Percentiles rank a stretch among this genome's conserved stretches.
Conservation (phyloP, 1,284 basidiomycete genomes). For the Pyrrhoderma lamaoense region DNA sequence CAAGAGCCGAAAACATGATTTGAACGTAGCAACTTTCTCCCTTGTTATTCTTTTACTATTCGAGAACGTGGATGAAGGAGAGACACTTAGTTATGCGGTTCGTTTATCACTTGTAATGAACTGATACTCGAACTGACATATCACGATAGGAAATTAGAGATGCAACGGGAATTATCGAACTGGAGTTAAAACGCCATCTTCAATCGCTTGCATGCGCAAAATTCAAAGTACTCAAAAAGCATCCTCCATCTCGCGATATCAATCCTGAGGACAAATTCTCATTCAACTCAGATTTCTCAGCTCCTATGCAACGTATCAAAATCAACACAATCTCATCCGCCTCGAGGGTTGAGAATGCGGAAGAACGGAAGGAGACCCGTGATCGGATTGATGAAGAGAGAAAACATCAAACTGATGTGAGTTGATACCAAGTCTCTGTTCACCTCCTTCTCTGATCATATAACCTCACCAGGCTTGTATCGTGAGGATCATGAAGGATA, state of each 20-base stretch:
- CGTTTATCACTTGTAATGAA: background rate
- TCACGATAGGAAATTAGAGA: constrained; percentile 36
- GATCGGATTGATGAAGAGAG: constrained; percentile 92
- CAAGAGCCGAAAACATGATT: constrained; percentile 75
- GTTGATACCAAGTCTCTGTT: constrained; percentile 22
- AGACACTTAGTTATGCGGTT: constrained; percentile 70
- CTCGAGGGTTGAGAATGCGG: constrained; percentile 75
- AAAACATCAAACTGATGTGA: constrained; percentile 83
- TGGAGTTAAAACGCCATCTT: constrained; percentile 83
- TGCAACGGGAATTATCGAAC: constrained; percentile 67
- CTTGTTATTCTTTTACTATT: constrained; percentile 88
- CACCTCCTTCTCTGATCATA: constrained; percentile 5
- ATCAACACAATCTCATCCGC: constrained; percentile 74
- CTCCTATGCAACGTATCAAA: constrained; percentile 85
- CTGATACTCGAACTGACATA: background rate
- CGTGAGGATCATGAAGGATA: constrained; percentile 96
- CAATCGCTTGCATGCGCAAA: constrained; percentile 98
- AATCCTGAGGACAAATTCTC: constrained; percentile 73
- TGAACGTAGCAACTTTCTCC: constrained; percentile 91
- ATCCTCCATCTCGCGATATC: constrained; percentile 84
- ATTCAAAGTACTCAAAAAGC: constrained; percentile 88
- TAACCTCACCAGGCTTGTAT: constrained; percentile 72
- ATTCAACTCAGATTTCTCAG: constrained; percentile 82
- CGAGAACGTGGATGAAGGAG: constrained; percentile 61
- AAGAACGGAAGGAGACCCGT: constrained; percentile 88